Evolutionary conservation across 495 filamentous ascomycete genomes (phyloP).

Genomic region (Schizothecium vesticola): DNA sequence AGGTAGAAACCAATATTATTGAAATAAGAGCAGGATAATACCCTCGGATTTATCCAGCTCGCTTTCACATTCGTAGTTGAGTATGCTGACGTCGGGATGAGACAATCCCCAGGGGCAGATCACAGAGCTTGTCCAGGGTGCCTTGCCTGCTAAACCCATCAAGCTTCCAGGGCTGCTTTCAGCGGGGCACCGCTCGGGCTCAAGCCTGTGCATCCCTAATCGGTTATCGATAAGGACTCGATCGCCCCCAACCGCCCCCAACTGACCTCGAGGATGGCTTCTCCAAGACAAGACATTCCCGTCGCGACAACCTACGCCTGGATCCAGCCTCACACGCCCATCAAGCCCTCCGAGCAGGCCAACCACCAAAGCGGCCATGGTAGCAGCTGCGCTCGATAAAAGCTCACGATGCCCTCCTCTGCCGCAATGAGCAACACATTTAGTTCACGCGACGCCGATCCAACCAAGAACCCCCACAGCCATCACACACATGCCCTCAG

Average conservation of each 20-base stretch:
- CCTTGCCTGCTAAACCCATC: neutral
- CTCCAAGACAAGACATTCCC: neutral
- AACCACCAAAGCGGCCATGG: neutral
- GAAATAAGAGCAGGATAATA: neutral
- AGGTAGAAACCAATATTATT: neutral
- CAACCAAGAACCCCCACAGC: constrained; percentile 18
- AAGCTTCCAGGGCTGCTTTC: neutral
- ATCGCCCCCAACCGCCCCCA: neutral
- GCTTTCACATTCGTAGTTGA: neutral
- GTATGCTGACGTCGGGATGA: neutral
- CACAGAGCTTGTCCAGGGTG: neutral
- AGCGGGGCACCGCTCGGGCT: neutral
- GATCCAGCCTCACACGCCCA: neutral
- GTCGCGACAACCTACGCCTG: neutral
- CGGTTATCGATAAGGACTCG: constrained; percentile 5
- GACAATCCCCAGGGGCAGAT: neutral
- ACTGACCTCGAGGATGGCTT: neutral
- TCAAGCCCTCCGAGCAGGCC: neutral
- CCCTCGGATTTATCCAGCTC: neutral
- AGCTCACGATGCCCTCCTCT: constrained; percentile 15
- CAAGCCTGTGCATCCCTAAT: neutral
- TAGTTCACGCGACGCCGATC: constrained; percentile 1
- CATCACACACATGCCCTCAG: constrained; percentile 22
- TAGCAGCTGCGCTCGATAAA: constrained; percentile 3
- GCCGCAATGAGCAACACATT: constrained; percentile 16